Conservation (phyloP, 2,329 filamentous ascomycete genomes). For the Albophoma yamanashiensis region DNA sequence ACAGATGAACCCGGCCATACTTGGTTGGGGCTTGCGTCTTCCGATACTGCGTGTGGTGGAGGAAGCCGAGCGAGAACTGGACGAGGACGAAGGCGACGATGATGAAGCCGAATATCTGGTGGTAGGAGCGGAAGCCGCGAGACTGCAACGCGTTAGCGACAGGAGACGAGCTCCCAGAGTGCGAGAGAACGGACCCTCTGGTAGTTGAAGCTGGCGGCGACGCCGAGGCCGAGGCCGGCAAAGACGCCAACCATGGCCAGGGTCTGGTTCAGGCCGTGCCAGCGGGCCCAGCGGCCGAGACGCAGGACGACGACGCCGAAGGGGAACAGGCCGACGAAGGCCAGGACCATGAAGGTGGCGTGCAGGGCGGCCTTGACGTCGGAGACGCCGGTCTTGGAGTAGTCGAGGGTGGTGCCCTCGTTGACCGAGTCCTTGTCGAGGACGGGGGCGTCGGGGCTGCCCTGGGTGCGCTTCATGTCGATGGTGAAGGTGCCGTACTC, state of each 20-base stretch:
- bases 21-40: slow-evolving; percentile 36
- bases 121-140: slow-evolving; percentile 37
- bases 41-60: slow-evolving; percentile 44
- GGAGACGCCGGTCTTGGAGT: slow-evolving; percentile 15
- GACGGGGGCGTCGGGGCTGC: slow-evolving; percentile 28
- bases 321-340: slow-evolving; percentile 45
- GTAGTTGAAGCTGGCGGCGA: slow-evolving; percentile 41
- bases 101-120: slow-evolving; percentile 49
- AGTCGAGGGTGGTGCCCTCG: slow-evolving; percentile 24
- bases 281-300: slow-evolving; percentile 37
- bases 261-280: slow-evolving; percentile 44
- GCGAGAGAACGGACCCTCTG: slow-evolving; percentile 49
- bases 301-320: slow-evolving; percentile 43
- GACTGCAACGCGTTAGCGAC: slow-evolving; percentile 26
- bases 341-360: slow-evolving; percentile 42
- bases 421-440: slow-evolving; percentile 21
- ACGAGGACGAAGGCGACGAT: slow-evolving; percentile 38
- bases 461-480: slow-evolving; percentile 41
- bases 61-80: slow-evolving; percentile 42
- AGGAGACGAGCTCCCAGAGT: no score
- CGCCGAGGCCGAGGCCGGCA: slow-evolving; percentile 38
- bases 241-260: slow-evolving; percentile 37
- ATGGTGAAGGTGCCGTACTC: slow-evolving; percentile 45
- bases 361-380: slow-evolving; percentile 33
- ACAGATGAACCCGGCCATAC: slow-evolving; percentile 43